Evolutionary conservation across 805 yeast genomes (phyloP), one percentile per base, ranked within the genome.

Genomic region (Huiozyma sinensis): DNA sequence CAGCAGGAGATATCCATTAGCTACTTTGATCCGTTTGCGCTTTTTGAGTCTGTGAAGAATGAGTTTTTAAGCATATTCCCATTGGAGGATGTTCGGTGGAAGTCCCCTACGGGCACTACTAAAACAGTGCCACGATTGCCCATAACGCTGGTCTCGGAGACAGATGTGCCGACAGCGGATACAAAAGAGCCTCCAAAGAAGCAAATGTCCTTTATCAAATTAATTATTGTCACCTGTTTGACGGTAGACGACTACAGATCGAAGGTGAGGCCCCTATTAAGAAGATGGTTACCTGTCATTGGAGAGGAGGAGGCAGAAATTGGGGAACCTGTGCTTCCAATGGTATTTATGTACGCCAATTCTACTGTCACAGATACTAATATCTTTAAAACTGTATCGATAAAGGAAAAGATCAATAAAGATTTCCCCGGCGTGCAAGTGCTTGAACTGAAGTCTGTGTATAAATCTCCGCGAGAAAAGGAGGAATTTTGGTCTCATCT

Each of bases 261-360:
- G 0, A 84, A 81, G 54, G 87, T 83, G 0, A 73, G 98, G 35
- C 95, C 95, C 1, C 66, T 87, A 50, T 76, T 89, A 24, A 73
- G 71, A 40, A 92, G 83, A 51, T 92, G 98, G 97, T 66, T 84
- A 11, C 60, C 66, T 6, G 47, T 48, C 7, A 35, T 11, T 9
- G 36, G n/a, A n/a, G 36, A 39, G 12, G 42, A 39, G 29, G 28
- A 32, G 7, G 30, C 37, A 3, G 6, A 30, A 6, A n/a, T 8
- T 27, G 12, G 11, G 11, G 11, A 31, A 31, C 44, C 33, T 10
- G 40, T 38, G 33, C 41, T 40, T 12, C 58, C 61, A 5, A 50
- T 61, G 8, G 51, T 59, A 7, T 46, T 61, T 7, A 41, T 61
- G 12, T 58, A 58, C 45, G 55, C 63, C 1, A 61, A 61, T 45